Evolutionary conservation across 2,329 filamentous ascomycete species (phyloP), one percentile per base, ranked within the genome.

Genomic region (Alternaria burnsii): DNA sequence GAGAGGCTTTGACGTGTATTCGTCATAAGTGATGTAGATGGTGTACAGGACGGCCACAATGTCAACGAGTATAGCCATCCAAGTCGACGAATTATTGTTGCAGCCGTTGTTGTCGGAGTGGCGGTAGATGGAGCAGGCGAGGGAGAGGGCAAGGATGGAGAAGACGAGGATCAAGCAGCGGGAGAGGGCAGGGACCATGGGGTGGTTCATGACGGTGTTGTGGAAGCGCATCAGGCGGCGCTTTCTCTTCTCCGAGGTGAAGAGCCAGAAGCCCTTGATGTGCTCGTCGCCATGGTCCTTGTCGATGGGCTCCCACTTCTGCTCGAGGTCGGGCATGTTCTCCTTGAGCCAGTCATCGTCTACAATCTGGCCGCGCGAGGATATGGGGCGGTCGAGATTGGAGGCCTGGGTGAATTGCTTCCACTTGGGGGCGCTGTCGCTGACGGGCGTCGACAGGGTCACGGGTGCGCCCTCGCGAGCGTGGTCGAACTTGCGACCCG

Each of bases 1-100:
- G 20, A 99, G 83, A 22, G 96, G 95, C 76, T 96, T 96, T 30
- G 93, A 92, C 5, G 92, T 95, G 80, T 97, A 98, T 81, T 99
- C 95, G 75, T 99, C 95, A 81, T 90, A 97, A 24, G 94, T 96
- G 81, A 98, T 95, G 80, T 97, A 98, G 50, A 91, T 82, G 56
- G 96, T 90, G 79, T 98, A 99, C 3, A 94, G 88, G 59, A 98
- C 86, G 3, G 95, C 94, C 14, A 98, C 86, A 7, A 90, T 88
- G 78, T 98, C 94, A 40, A 99, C 91, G 36, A 92, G 87, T 55
- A 98, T 90, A 30, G 94, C 94, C 81, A 98, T 93, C 60, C 93
- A 87, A 8, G 93, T 91, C 52, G 95, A 96, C 3, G 81, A 80
- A 52, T 82, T 81, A 52, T 79, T 76, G 20, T 74, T 71, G 67